Conservation (phyloP, 768 basidiomycete genomes). For the Lentinus tigrinus region DNA sequence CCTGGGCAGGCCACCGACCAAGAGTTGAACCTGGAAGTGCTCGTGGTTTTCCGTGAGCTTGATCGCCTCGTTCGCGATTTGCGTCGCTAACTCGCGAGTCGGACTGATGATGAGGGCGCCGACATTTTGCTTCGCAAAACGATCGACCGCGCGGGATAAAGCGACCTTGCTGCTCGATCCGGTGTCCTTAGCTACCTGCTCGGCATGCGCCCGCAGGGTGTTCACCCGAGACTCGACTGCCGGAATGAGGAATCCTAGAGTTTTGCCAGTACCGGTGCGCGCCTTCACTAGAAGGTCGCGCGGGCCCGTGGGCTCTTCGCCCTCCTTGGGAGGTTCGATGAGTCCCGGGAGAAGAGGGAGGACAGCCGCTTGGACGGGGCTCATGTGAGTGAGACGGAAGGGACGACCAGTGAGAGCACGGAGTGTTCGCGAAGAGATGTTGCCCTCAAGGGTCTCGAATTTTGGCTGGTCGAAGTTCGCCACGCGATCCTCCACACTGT, state of each 20-base stretch:
- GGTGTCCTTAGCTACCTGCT: slow-evolving; percentile 41
- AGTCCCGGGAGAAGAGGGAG: slow-evolving; percentile 73
- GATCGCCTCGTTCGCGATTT: slow-evolving; percentile 83
- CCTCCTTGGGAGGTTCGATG: slow-evolving; percentile 48
- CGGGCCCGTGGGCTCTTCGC: slow-evolving; percentile 19
- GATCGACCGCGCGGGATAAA: slow-evolving; percentile 30
- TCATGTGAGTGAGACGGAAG: slow-evolving; percentile 71
- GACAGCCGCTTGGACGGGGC: slow-evolving; percentile 79
- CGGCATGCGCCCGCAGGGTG: slow-evolving; percentile 46
- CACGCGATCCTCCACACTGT: not conserved
- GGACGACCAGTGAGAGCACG: slow-evolving; percentile 62
- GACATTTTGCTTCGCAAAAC: slow-evolving; percentile 46
- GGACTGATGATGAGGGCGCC: slow-evolving; percentile 85
- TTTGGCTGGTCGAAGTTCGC: slow-evolving; percentile 16
- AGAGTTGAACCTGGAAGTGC: slow-evolving; percentile 66
- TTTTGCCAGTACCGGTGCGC: slow-evolving; percentile 89
- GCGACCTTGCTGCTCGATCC: slow-evolving; percentile 32
- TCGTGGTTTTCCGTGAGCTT: slow-evolving; percentile 60
- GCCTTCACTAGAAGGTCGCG: slow-evolving; percentile 86
- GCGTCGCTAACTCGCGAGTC: slow-evolving; percentile 86
- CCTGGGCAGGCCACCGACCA: slow-evolving; percentile 78
- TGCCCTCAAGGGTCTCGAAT: slow-evolving; percentile 39
- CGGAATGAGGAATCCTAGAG: slow-evolving; percentile 83
- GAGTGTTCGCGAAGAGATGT: slow-evolving; percentile 37
- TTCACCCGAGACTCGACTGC: slow-evolving; percentile 77